phyloP scores from a whole-genome alignment of 1,139 yeast species.

The Candida sanyaensis region DNA sequence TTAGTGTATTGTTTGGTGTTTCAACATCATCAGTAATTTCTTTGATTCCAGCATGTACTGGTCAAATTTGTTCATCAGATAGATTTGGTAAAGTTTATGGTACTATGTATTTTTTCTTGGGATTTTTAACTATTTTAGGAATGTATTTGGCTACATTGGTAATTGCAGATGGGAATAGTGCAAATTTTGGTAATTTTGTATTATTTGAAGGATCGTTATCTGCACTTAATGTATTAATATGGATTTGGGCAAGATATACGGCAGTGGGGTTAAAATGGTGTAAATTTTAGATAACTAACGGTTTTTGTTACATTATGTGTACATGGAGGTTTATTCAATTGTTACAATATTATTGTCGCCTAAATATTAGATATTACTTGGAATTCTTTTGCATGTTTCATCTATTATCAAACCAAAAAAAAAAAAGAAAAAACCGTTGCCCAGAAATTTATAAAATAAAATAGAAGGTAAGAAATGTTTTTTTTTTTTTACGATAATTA shows the following conservation, averaged over 20 bases:
- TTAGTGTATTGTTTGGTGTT: conserved; percentile 30
- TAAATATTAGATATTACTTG: too few relatives aligned
- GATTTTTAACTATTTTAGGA: conserved; percentile 55
- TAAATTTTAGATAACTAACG: conserved; percentile 18
- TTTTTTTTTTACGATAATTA: too few relatives aligned
- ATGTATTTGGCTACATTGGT: conserved; percentile 31
- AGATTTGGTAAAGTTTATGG: conserved; percentile 72
- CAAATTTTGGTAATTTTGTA: conserved; percentile 24
- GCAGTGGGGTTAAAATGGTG: conserved; percentile 28
- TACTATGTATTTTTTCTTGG: conserved; percentile 63
- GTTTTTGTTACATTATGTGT: too few relatives aligned
- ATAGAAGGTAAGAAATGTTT: too few relatives aligned
- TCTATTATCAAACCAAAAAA: too few relatives aligned
- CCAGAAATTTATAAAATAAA: too few relatives aligned
- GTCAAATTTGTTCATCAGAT: conserved; percentile 65
- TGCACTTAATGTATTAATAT: conserved; percentile 20
- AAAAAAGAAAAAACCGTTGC: too few relatives aligned
- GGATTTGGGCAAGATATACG: conserved; percentile 24
- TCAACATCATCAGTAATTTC: conserved; percentile 32
- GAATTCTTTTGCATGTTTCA: too few relatives aligned
- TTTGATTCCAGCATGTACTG: conserved; percentile 45
- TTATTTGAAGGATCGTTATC: conserved; percentile 29
- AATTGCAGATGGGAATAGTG: conserved; percentile 20
- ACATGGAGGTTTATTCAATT: too few relatives aligned
- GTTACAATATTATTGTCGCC: too few relatives aligned